A percentile compares a stretch with the other conserved stretches of the same genome.
Conservation (phyloP, 106 monocot species). For the Dendrobium huoshanense region DNA sequence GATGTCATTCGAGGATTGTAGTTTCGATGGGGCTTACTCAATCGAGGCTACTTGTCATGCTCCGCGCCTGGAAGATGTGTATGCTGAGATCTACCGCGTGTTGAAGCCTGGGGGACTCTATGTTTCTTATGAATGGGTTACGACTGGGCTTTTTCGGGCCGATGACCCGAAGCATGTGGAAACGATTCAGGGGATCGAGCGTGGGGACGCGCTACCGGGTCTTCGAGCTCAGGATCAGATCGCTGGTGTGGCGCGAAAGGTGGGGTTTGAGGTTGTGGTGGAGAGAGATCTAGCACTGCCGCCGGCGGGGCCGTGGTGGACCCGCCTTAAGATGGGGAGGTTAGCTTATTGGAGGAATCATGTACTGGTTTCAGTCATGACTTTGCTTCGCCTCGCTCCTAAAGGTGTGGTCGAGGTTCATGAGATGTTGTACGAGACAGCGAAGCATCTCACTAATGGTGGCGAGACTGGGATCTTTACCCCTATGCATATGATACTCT, state of each 20-base stretch:
- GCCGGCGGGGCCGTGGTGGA: slow-evolving; percentile 78
- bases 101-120: slow-evolving; percentile 52
- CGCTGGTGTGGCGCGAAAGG: slow-evolving; percentile 32
- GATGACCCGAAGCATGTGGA: slow-evolving; percentile 53
- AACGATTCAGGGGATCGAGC: slow-evolving; percentile 60
- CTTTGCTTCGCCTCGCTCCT: slow-evolving; percentile 48
- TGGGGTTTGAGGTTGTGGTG: slow-evolving; percentile 52
- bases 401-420: slow-evolving; percentile 68
- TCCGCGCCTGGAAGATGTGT: slow-evolving; percentile 53
- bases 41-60: slow-evolving; percentile 38
- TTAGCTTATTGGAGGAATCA: slow-evolving; percentile 74
- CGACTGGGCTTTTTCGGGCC: slow-evolving; percentile 36
- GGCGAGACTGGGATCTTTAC: slow-evolving; percentile 72
- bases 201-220: slow-evolving; percentile 65
- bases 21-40: slow-evolving; percentile 32
- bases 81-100: slow-evolving; percentile 55
- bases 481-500: slow-evolving; percentile 76
- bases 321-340: slow-evolving; percentile 59
- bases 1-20: slow-evolving; percentile 26
- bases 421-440: slow-evolving; percentile 74
- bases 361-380: slow-evolving; percentile 29
- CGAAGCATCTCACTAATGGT: slow-evolving; percentile 40
- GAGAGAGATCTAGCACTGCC: slow-evolving; percentile 53
- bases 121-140: slow-evolving; percentile 79
- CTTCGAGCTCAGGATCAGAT: slow-evolving; percentile 54